phyloP scores from a whole-genome alignment of 306 rosid genomes.

The Mimosa bimucronata region DNA sequence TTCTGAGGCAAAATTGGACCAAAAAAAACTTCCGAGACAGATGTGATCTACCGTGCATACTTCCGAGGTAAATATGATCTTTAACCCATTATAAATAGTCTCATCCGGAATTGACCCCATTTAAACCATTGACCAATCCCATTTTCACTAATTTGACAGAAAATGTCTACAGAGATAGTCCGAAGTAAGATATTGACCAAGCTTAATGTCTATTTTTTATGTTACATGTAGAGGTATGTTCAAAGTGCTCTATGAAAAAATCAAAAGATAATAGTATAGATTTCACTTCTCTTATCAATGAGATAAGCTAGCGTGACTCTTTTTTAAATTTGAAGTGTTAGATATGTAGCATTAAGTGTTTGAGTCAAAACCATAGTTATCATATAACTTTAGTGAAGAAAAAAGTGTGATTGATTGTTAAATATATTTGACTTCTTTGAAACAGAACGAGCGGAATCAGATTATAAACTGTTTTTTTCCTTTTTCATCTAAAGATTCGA shows the following conservation, averaged over 20 bases:
- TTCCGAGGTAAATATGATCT: too few relatives aligned
- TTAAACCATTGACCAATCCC: too few relatives aligned
- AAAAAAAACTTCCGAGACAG: too few relatives aligned
- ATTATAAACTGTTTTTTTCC: not conserved
- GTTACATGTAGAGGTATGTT: not conserved
- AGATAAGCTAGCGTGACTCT: not conserved
- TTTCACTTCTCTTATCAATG: not conserved
- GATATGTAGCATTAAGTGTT: not conserved
- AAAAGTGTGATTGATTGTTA: not conserved
- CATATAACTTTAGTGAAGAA: not conserved
- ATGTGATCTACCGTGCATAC: too few relatives aligned
- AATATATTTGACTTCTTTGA: constrained; percentile 21
- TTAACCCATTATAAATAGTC: too few relatives aligned
- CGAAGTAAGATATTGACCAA: not conserved
- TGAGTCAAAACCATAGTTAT: not conserved
- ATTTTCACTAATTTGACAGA: too few relatives aligned
- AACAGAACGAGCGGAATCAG: not conserved
- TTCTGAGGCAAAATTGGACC: too few relatives aligned
- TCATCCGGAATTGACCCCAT: too few relatives aligned
- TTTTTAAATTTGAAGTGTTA: not conserved
- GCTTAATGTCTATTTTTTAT: not conserved
- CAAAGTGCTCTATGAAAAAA: not conserved
- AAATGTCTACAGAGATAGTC: not conserved
- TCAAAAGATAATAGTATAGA: not conserved
- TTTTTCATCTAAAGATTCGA: constrained; percentile 63